Percentiles rank a stretch among this genome's conserved stretches.
These are phyloP conservation scores for Centrapalus pauciflorus DNA, from an alignment of 129 eudicot genomes.

Conservation along the genomic window DNA sequence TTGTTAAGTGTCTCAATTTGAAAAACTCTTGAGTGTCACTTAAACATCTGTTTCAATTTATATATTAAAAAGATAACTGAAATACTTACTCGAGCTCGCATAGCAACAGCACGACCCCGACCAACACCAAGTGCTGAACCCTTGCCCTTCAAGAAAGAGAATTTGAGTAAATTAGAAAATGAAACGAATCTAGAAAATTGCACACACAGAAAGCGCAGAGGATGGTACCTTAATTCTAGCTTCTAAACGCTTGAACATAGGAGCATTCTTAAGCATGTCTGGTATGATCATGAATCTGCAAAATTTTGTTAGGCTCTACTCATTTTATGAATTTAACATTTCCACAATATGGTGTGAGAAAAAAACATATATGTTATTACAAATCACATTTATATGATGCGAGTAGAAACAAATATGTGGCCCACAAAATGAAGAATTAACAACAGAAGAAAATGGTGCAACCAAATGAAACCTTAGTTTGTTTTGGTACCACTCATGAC, in stretches of 20 bases:
- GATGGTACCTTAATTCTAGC: constrained; percentile 82
- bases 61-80: neutral
- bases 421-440: neutral
- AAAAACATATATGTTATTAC: neutral
- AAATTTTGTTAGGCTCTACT: neutral
- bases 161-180: neutral
- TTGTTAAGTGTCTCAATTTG: neutral
- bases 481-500: neutral
- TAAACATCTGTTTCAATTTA: neutral
- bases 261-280: constrained; percentile 98
- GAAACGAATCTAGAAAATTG: neutral
- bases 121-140: constrained; percentile 76
- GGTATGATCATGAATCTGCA: constrained; percentile 94
- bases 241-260: constrained; percentile 91
- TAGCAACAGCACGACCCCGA: constrained; percentile 90
- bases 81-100: constrained; percentile 87
- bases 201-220: neutral
- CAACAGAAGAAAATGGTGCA: neutral
- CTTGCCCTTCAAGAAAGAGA: constrained; percentile 56
- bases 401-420: neutral
- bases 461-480: neutral
- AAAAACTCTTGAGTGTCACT: no score
- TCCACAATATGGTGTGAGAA: neutral
- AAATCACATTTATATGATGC: neutral
- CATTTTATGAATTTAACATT: neutral